Percentiles rank a stretch among this genome's conserved stretches.
phyloP scores from a whole-genome alignment of 805 yeast genomes.

The Metschnikowia henanensis region DNA sequence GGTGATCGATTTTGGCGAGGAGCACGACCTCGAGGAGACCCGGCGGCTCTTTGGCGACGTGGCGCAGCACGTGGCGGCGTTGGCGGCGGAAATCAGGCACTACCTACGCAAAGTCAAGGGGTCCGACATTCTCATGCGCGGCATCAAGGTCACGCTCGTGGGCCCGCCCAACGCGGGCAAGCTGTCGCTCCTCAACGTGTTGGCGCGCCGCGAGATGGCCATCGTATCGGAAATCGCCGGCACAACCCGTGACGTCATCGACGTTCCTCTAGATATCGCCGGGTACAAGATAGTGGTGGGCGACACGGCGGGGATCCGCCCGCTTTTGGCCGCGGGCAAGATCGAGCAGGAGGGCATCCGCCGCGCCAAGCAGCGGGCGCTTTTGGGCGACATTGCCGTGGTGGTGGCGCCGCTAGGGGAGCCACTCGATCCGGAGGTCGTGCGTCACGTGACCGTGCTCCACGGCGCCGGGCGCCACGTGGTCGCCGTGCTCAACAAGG shows the following conservation, averaged over 20 bases:
- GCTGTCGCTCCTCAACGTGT: slow-evolving; percentile 76
- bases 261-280: slow-evolving; percentile 73
- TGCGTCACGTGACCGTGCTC: slow-evolving; percentile 35
- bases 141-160: slow-evolving; percentile 68
- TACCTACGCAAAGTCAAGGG: slow-evolving; percentile 49
- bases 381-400: slow-evolving; percentile 65
- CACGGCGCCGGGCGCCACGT: slow-evolving; percentile 32
- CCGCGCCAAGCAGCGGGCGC: slow-evolving; percentile 64
- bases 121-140: slow-evolving; percentile 65
- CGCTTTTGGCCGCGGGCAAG: slow-evolving; percentile 43
- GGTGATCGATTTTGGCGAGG: slow-evolving; percentile 93
- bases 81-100: slow-evolving; percentile 46
- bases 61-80: slow-evolving; percentile 34
- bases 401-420: slow-evolving; percentile 52
- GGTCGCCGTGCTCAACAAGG: slow-evolving; percentile 56
- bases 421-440: slow-evolving; percentile 36
- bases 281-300: slow-evolving; percentile 85
- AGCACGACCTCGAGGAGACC: slow-evolving; percentile 74
- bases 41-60: slow-evolving; percentile 54
- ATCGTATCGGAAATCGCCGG: slow-evolving; percentile 93
- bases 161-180: slow-evolving; percentile 99
- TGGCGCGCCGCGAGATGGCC: slow-evolving; percentile 80
- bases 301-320: slow-evolving; percentile 91
- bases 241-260: slow-evolving; percentile 88
- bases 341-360: slow-evolving; percentile 82